A percentile compares a stretch with the other conserved stretches of the same genome.
Evolutionary conservation across 116 monocot species (phyloP).

Genomic region (Cymodocea nodosa): DNA sequence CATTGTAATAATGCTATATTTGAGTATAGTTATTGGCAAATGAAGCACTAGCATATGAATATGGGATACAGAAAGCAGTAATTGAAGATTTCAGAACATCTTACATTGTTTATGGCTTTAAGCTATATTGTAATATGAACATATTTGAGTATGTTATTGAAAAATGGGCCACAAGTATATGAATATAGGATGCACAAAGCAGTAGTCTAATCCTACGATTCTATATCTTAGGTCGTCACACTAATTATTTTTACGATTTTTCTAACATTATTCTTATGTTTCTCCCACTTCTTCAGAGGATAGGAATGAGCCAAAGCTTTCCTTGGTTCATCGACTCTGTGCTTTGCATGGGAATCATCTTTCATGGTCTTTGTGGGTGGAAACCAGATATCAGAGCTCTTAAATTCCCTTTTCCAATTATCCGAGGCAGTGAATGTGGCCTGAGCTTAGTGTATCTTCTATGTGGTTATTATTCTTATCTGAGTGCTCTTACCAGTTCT

Average conservation of each 20-base stretch:
- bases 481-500: slow-evolving; percentile 31
- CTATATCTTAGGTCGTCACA: not conserved
- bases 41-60: too few species aligned
- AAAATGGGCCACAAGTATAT: too few species aligned
- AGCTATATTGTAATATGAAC: too few species aligned
- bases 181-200: too few species aligned
- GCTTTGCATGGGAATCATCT: slow-evolving; percentile 56
- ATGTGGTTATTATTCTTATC: slow-evolving; percentile 62
- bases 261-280: not conserved
- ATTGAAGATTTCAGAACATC: too few species aligned
- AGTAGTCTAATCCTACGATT: too few species aligned
- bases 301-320: slow-evolving; percentile 60
- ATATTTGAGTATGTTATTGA: too few species aligned
- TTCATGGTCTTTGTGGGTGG: slow-evolving; percentile 68
- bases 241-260: not conserved
- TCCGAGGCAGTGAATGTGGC: slow-evolving; percentile 20
- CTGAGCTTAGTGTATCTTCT: slow-evolving; percentile 56
- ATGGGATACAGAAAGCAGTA: too few species aligned
- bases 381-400: slow-evolving; percentile 31
- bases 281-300: slow-evolving; percentile 41
- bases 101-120: too few species aligned
- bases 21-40: too few species aligned
- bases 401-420: slow-evolving; percentile 25
- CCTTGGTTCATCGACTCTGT: slow-evolving; percentile 62
- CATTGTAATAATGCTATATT: too few species aligned